Evolutionary conservation across 805 yeast species (phyloP).

Genomic region (Starmerella vaccinii): DNA sequence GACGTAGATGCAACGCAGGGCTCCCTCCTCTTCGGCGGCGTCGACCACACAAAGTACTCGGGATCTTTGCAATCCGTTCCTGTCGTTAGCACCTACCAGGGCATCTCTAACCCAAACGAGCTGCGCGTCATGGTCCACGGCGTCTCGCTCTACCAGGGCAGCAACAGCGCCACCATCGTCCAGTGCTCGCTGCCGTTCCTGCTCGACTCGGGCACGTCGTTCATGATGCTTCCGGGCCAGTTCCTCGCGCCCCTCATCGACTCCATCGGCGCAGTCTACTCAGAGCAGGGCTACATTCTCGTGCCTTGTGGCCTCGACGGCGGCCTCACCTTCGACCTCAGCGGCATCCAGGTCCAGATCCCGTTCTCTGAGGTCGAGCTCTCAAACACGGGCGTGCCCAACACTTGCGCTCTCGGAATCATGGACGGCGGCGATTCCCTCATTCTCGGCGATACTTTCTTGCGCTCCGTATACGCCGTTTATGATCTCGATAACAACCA

Average conservation of each 20-base stretch:
- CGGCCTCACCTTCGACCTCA: conserved; percentile 39
- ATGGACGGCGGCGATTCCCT: conserved; percentile 27
- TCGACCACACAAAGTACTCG: conserved; percentile 35
- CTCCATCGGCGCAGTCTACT: conserved; percentile 36
- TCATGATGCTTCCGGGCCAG: conserved; percentile 36
- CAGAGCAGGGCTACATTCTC: conserved; percentile 32
- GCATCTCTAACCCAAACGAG: conserved; percentile 15
- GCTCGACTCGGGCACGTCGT: conserved; percentile 48
- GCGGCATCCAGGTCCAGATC: conserved; percentile 41
- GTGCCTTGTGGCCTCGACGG: conserved; percentile 33
- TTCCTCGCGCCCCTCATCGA: conserved; percentile 28
- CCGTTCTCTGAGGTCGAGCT: conserved; percentile 30
- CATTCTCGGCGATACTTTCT: conserved; percentile 56
- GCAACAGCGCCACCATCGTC: conserved; percentile 2
- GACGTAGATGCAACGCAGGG: conserved; percentile 31
- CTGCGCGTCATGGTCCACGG: conserved; percentile 17
- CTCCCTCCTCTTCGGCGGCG: conserved; percentile 37
- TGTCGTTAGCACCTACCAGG: conserved; percentile 23
- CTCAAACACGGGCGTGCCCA: conserved; percentile 8
- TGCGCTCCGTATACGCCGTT: conserved; percentile 56
- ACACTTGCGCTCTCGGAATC: conserved; percentile 24
- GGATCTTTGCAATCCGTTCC: conserved; percentile 34
- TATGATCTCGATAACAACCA: conserved; percentile 51
- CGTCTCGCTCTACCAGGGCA: conserved; percentile 16
- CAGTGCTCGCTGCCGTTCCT: conserved; percentile 30